Evolutionary conservation across 768 basidiomycete species (phyloP).

Genomic region (Mycena galopus): DNA sequence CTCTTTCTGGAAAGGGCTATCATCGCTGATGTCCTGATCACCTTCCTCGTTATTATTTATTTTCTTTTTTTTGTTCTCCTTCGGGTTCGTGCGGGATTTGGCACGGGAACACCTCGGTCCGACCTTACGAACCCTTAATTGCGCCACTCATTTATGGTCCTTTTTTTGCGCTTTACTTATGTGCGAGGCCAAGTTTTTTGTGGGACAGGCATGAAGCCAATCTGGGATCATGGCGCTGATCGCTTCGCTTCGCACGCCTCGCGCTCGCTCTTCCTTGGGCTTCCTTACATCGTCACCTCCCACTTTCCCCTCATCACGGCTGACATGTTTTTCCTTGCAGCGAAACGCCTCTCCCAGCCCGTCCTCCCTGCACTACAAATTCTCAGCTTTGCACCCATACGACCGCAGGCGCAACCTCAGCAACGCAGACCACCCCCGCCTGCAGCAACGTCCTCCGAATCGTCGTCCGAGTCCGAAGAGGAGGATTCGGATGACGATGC

Average conservation of each 20-base stretch:
- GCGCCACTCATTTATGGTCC: no score
- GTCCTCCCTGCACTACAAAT: neutral
- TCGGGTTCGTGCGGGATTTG: no score
- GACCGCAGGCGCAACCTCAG: neutral
- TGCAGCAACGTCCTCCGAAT: neutral
- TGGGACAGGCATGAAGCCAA: no score
- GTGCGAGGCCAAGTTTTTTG: no score
- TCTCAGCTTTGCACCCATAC: neutral
- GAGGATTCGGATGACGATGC: constrained; percentile 70
- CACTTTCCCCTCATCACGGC: neutral
- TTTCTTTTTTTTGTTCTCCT: no score
- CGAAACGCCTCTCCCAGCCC: constrained; percentile 17
- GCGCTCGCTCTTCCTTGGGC: neutral
- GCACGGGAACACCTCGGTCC: no score
- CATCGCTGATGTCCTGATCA: no score
- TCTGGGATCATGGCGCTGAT: no score
- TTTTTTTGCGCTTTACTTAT: no score
- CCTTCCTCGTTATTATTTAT: no score
- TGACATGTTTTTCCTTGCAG: neutral
- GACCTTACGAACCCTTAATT: no score
- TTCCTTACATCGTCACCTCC: neutral
- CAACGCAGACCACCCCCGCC: neutral
- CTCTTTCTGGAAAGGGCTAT: no score
- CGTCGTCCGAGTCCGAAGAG: constrained; percentile 47
- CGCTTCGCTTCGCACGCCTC: neutral